Conservation (phyloP, 1,139 yeast genomes). For the Kodamaea plutei region DNA sequence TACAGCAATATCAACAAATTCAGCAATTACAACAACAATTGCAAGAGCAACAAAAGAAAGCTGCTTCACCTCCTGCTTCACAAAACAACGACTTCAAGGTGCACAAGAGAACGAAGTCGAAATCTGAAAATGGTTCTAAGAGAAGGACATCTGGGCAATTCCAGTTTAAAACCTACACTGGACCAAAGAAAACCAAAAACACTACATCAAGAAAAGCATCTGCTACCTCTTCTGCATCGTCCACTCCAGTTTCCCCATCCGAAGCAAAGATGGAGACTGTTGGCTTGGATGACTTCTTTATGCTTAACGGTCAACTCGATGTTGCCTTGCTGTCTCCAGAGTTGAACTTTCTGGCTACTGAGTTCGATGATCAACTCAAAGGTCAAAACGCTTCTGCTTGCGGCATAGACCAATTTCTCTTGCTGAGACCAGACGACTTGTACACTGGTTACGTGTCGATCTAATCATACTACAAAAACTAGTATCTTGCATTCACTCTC, state of each 20-base stretch:
- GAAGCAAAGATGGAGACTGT: conserved; percentile 11
- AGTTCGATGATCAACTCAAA: neutral
- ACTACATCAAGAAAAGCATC: conserved; percentile 9
- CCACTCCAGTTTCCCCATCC: conserved; percentile 7
- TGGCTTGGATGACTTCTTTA: conserved; percentile 32
- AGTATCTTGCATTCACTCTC: no score
- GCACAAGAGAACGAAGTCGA: conserved; percentile 25
- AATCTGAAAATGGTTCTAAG: conserved; percentile 17
- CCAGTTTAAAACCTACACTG: conserved; percentile 38
- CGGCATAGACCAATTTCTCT: conserved; percentile 23
- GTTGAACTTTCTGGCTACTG: conserved; percentile 10
- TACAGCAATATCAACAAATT: conserved; percentile 24
- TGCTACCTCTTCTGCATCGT: neutral
- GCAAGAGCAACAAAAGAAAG: conserved; percentile 12
- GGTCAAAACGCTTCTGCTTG: conserved; percentile 10
- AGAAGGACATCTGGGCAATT: conserved; percentile 27
- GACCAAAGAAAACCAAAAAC: conserved; percentile 27
- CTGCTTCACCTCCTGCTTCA: conserved; percentile 7
- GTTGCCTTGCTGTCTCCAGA: conserved; percentile 16
- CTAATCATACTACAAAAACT: conserved; percentile 1
- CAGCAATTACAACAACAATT: conserved; percentile 24
- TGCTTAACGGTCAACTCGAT: conserved; percentile 27
- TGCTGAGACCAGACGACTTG: conserved; percentile 27
- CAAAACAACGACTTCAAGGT: conserved; percentile 6
- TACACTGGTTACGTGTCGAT: conserved; percentile 28